These are phyloP conservation scores for Tympanopsis confertula DNA, from an alignment of 2,329 filamentous ascomycete genomes.

Conservation along the genomic window DNA sequence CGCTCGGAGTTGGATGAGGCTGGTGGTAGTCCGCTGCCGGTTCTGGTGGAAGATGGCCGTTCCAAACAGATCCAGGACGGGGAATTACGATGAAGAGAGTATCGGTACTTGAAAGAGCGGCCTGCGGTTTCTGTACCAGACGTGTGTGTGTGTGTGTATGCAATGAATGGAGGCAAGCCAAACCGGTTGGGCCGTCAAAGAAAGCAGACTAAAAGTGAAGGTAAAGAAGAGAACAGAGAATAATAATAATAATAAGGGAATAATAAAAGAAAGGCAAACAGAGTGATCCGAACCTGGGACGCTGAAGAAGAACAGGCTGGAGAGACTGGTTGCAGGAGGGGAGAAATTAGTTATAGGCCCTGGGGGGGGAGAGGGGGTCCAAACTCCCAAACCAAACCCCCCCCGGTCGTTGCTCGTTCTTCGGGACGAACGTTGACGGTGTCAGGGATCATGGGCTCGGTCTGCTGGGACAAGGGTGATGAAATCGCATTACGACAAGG, in stretches of 20 bases:
- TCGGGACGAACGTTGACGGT: no score
- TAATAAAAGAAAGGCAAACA: slow-evolving; percentile 13
- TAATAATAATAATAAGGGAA: slow-evolving; percentile 18
- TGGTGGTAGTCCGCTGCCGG: neutral
- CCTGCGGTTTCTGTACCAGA: no score
- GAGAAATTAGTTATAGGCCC: no score
- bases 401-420: neutral
- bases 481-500: no score
- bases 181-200: slow-evolving; percentile 39
- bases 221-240: slow-evolving; percentile 29
- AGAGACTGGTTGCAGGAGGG: no score
- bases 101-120: neutral
- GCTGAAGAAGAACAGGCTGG: neutral
- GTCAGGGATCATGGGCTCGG: neutral
- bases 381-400: neutral
- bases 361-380: neutral
- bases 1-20: neutral
- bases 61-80: neutral
- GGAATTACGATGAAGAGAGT: neutral
- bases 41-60: no score
- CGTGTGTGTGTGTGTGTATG: no score
- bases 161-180: slow-evolving; percentile 27
- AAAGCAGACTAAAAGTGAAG: slow-evolving; percentile 23
- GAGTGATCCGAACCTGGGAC: slow-evolving; percentile 18
- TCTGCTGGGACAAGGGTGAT: neutral